These are phyloP conservation scores for Hericium coralloides DNA, from an alignment of 768 basidiomycete species.

Conservation along the genomic window DNA sequence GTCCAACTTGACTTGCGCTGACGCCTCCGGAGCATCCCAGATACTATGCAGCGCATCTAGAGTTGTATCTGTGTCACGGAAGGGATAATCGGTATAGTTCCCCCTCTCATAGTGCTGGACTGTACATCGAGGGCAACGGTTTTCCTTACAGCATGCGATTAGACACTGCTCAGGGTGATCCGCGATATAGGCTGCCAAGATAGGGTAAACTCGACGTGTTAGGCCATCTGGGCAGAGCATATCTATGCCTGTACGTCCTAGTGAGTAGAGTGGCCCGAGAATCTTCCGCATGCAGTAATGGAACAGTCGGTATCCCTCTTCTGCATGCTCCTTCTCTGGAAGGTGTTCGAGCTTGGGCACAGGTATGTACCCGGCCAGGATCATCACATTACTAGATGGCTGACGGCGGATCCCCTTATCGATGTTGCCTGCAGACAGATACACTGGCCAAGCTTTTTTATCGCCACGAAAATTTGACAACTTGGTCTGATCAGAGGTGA, in stretches of 20 bases:
- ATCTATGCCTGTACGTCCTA: constrained; percentile 22
- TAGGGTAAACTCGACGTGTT: constrained; percentile 24
- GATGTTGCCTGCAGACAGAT: constrained; percentile 35
- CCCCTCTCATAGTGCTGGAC: constrained; percentile 6
- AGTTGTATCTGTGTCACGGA: constrained; percentile 1
- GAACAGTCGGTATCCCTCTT: constrained; percentile 22
- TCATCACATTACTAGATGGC: constrained; percentile 24
- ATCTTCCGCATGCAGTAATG: constrained; percentile 29
- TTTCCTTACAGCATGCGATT: constrained; percentile 20
- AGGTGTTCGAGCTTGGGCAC: constrained; percentile 25
- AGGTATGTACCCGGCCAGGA: constrained; percentile 34
- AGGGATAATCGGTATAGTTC: not conserved
- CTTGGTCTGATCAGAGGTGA: constrained; percentile 38
- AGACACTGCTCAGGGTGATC: constrained; percentile 41
- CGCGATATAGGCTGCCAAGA: constrained; percentile 30
- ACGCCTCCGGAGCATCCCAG: not conserved
- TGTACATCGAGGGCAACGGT: constrained; percentile 10
- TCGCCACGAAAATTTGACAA: constrained; percentile 30
- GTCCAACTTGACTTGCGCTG: constrained; percentile 4
- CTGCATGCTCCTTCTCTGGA: constrained; percentile 12
- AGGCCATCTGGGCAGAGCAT: constrained; percentile 30
- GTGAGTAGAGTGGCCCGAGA: constrained; percentile 23
- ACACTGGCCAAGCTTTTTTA: constrained; percentile 38
- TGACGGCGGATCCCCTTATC: constrained; percentile 29
- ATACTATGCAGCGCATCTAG: not conserved